Evolutionary conservation across 257 asterid species (phyloP), one percentile per base, ranked within the genome.

Genomic region (Gynochthodes officinalis): DNA sequence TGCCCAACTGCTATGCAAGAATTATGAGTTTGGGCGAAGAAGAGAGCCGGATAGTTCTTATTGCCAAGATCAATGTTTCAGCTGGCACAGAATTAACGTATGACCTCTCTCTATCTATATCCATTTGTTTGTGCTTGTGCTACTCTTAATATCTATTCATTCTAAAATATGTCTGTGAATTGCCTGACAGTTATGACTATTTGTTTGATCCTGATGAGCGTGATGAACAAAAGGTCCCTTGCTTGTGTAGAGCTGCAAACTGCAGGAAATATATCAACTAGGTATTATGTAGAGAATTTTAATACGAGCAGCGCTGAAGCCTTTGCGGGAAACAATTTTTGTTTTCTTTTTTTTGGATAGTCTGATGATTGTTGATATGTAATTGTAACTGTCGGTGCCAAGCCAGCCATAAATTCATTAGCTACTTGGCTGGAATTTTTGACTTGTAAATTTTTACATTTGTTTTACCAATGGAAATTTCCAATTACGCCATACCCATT

Each of bases 71-170:
- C 71, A 84, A 81, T 46, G 96, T 92, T 43, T 71, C 89, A 21
- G 99, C 91, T 44, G 98, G 99, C 23, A 85, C 76, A 8, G 99
- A 95, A 83, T 86, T 95, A 76, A 95, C 98, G 97, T 95, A 89
- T 3, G 88, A 10, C 65, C 70, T 63, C 72, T 72, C 70, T 76
- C 75, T 68, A 27, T 50, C 32, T 68, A 30, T 70, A 13, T 49
- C 35, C 72, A 2, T 46, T 19, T 44, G 19, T 57, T 16, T 12
- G 14, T 8, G 43, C 7, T 27, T 7, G 30, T 23, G 37, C 15
- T 25, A 33, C n/a, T 25, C 28, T 30, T 27, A 6, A 5, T 0
- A 10, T 21, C 28, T 5, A 39, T 23, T 27, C 54, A 39, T 9
- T 57, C 46, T 64, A 35, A 59, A 16, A 37, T 25, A 30, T 25